Percentiles rank a stretch among this genome's conserved stretches.
phyloP scores from a whole-genome alignment of 2,329 filamentous ascomycete species.

The Didymella glomerata region DNA sequence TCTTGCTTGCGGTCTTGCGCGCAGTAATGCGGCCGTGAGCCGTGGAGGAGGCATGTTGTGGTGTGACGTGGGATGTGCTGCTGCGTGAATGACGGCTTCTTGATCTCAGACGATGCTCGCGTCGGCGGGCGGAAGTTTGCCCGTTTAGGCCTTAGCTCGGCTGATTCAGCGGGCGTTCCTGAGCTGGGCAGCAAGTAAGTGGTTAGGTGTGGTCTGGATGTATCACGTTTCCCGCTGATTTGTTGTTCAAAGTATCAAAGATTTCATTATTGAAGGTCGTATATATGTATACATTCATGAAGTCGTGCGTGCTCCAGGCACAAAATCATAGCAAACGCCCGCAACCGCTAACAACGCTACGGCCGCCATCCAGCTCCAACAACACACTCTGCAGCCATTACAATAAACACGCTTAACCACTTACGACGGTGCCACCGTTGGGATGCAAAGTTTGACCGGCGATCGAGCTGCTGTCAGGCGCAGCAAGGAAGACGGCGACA shows the following conservation, averaged over 20 bases:
- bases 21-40: slow-evolving; percentile 33
- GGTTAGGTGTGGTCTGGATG: too few relatives aligned
- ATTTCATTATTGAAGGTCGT: slow-evolving; percentile 8
- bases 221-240: not conserved
- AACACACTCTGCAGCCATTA: too few relatives aligned
- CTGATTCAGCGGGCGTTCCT: not conserved
- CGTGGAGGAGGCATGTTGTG: slow-evolving; percentile 42
- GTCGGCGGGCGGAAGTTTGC: slow-evolving; percentile 23
- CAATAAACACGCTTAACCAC: slow-evolving; percentile 33
- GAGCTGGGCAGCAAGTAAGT: not conserved
- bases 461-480: slow-evolving; percentile 75
- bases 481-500: slow-evolving; percentile 82
- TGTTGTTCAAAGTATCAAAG: not conserved
- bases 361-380: too few relatives aligned
- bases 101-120: slow-evolving; percentile 32
- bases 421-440: slow-evolving; percentile 56
- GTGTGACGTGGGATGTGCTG: slow-evolving; percentile 12
- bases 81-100: slow-evolving; percentile 15
- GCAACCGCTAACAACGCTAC: slow-evolving; percentile 43
- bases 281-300: slow-evolving; percentile 17
- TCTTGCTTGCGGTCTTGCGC: slow-evolving; percentile 32
- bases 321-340: not conserved
- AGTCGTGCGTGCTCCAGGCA: slow-evolving; percentile 11
- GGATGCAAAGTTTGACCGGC: slow-evolving; percentile 71
- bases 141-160: not conserved